Evolutionary conservation across 1,284 basidiomycete species (phyloP).

Genomic region (Leccinum variabile): DNA sequence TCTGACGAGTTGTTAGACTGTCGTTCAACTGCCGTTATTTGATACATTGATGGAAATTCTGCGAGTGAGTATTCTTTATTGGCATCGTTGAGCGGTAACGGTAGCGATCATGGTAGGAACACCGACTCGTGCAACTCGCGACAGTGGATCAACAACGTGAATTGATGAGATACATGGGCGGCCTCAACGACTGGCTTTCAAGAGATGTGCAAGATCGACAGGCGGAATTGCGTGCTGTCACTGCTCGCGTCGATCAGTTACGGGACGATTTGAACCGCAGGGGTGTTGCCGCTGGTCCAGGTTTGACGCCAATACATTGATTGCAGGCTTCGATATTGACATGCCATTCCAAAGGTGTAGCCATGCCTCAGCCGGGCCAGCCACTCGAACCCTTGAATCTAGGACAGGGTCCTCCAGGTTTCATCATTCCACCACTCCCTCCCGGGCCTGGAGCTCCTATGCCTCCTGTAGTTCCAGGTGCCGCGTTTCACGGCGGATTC

Average conservation of each 20-base stretch:
- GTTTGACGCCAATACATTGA: conserved; percentile 12
- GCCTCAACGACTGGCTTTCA: conserved; percentile 71
- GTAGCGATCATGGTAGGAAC: conserved; percentile 52
- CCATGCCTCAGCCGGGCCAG: conserved; percentile 27
- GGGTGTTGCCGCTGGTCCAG: conserved; percentile 25
- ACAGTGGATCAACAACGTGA: conserved; percentile 76
- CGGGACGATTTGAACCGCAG: conserved; percentile 47
- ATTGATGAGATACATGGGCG: conserved; percentile 71
- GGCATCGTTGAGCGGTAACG: background rate
- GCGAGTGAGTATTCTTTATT: conserved; percentile 43
- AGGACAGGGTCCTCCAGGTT: conserved; percentile 17
- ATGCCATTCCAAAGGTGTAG: conserved; percentile 17
- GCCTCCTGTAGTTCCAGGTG: conserved; percentile 21
- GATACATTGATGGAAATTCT: conserved; percentile 59
- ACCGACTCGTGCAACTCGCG: conserved; percentile 66
- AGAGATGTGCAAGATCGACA: conserved; percentile 74
- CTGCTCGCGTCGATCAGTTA: conserved; percentile 61
- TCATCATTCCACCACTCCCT: conserved; percentile 30
- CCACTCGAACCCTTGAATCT: conserved; percentile 1
- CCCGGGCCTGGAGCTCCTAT: conserved; percentile 14
- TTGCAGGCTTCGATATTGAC: conserved; percentile 10
- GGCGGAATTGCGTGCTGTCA: conserved; percentile 63
- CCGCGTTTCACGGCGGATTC: conserved; percentile 32
- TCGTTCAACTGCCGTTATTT: conserved; percentile 60
- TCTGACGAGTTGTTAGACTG: conserved; percentile 40